Evolutionary conservation across 129 eudicot genomes (phyloP), one percentile per base, ranked within the genome.

Genomic region (Calendula officinalis): DNA sequence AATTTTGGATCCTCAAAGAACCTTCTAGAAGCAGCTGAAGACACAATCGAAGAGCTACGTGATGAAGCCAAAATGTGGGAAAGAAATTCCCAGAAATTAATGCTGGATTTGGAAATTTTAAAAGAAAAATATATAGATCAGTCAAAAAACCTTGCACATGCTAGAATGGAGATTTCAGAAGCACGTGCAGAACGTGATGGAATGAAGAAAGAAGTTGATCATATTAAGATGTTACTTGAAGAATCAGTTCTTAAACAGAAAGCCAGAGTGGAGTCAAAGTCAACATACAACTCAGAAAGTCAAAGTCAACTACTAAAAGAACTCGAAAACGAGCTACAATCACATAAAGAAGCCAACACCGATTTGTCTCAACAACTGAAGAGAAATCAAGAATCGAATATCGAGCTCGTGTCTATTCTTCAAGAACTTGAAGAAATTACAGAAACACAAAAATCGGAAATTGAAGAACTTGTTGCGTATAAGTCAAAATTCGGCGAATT

Each of bases 51-150:
- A 53, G 94, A 85, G 83, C 90, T 85, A 7, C 84, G 86, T n/a
- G 85, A 77, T 34, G 94, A 89, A 71, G 86, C 97, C 75, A 89
- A 81, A 68, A 83, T 80, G 94, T 89, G 97, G 97, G 97, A 89
- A 75, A 76, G 94, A 64, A 83, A 86, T 45, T 77, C 94, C 0
- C 78, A 83, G 61, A 85, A 81, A 51, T 66, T 83, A 46, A 78
- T 77, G 84, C 64, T 85, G 14, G 97, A 89, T 62, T 70, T 89
- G 82, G 97, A 89, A 59, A 61, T 89, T 39, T 44, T 87, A 44
- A 68, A 73, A 57, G 82, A 77, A 66, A 82, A 81, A 67, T 81
- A 60, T 59, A 48, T 73, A 0, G 75, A 74, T 53, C 86, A 82
- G 69, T 81, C 86, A 3, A 83, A 74, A 27, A 81, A 69, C 52